phyloP scores from a whole-genome alignment of 2,329 filamentous ascomycete species.

The Rugonectria rugulosa region DNA sequence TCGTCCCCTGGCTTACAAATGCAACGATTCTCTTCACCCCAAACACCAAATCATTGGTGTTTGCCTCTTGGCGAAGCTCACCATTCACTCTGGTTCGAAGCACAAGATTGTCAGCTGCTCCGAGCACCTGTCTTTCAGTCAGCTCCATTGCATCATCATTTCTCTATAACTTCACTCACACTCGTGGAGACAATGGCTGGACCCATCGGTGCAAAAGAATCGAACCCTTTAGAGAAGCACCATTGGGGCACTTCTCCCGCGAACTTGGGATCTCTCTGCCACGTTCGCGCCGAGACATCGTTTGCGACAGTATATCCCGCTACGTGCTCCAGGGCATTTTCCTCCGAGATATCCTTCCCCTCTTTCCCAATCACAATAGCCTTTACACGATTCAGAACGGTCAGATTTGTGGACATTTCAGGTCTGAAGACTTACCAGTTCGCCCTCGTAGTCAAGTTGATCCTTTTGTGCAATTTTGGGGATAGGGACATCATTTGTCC shows the following conservation, averaged over 20 bases:
- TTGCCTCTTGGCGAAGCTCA: conserved; percentile 52
- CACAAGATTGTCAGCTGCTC: conserved; percentile 24
- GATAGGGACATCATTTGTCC: conserved; percentile 35
- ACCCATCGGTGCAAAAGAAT: conserved; percentile 59
- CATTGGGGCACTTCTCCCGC: conserved; percentile 37
- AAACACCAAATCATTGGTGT: conserved; percentile 54
- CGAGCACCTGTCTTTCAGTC: no score
- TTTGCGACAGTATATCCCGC: conserved; percentile 65
- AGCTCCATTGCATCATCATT: no score
- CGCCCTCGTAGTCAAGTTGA: conserved; percentile 57
- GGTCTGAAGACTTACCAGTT: conserved; percentile 47
- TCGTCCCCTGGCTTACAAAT: conserved; percentile 46
- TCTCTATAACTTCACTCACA: no score
- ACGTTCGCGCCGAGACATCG: conserved; percentile 58
- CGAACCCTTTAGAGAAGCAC: conserved; percentile 49
- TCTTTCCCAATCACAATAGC: conserved; percentile 25
- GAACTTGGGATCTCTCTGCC: conserved; percentile 61
- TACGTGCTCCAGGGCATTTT: conserved; percentile 58
- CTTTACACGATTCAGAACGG: neutral
- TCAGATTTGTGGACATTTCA: neutral
- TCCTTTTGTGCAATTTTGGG: conserved; percentile 51
- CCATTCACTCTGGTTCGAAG: conserved; percentile 53
- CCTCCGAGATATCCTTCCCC: conserved; percentile 56
- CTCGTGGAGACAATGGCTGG: conserved; percentile 48
- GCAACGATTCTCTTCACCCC: conserved; percentile 48